Conservation (phyloP, 2,329 filamentous ascomycete species). For the Fusarium globosum region DNA sequence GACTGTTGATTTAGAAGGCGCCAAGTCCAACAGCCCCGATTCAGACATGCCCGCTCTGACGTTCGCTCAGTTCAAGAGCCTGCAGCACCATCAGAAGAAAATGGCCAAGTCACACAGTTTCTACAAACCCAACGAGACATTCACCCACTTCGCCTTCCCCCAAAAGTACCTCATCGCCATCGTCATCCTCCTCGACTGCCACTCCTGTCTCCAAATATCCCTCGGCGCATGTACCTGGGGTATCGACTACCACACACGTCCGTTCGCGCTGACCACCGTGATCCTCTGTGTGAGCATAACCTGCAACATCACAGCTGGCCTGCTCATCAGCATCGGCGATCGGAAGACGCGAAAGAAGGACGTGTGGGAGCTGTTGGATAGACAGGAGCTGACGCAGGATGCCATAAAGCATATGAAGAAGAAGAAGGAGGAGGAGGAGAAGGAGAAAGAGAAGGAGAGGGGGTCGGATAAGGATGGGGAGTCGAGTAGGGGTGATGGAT, state of each 20-base stretch:
- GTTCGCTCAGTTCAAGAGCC: constrained; percentile 71
- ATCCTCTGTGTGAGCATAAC: constrained; percentile 84
- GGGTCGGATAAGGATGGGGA: background rate
- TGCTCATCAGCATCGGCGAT: constrained; percentile 82
- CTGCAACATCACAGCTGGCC: constrained; percentile 79
- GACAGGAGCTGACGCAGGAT: constrained; percentile 77
- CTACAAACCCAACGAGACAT: constrained; percentile 89
- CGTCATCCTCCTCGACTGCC: constrained; percentile 81
- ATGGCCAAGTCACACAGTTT: constrained; percentile 87
- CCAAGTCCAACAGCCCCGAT: constrained; percentile 51
- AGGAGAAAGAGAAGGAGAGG: constrained; percentile 19
- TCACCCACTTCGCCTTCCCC: constrained; percentile 84
- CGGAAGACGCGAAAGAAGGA: constrained; percentile 86
- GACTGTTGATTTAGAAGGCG: constrained; percentile 54
- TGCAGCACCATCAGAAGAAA: constrained; percentile 82
- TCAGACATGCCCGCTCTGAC: constrained; percentile 71
- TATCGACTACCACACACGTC: constrained; percentile 76
- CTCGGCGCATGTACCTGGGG: constrained; percentile 83
- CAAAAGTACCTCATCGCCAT: constrained; percentile 78
- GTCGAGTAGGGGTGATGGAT: constrained; percentile 20
- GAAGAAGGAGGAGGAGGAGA: constrained; percentile 49
- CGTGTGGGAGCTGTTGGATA: constrained; percentile 78
- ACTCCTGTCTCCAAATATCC: constrained; percentile 82
- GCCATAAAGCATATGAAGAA: constrained; percentile 63
- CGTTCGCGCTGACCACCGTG: constrained; percentile 79